Base-by-base conservation (phyloP, 306 rosid species). In the Acmispon strigosus region DNA sequence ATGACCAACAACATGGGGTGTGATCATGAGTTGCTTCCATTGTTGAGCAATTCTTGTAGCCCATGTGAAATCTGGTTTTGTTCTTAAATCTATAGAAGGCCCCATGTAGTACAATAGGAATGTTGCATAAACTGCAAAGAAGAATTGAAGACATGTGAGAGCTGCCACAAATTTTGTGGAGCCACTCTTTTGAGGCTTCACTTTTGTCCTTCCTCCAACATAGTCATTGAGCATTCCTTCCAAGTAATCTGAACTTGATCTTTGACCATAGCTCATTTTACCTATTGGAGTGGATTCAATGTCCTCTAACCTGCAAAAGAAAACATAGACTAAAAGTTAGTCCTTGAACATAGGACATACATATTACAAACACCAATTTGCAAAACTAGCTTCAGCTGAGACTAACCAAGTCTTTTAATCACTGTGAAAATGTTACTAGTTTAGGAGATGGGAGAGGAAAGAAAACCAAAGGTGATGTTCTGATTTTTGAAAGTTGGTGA, bases 201-300 rank as follows among this genome's bases (percentile, higher is more conserved):
- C 0, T 78, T 84, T 94, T 3, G 69, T 6, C 66, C 87, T 94
- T 24, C 89, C 89, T 58, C 84, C 90, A 16, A 77, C 92, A 63
- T 89, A 86, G 32, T 91, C 97, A 74, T 57, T 85, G n/a, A 94
- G 71, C 99, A 94, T 87, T 42, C 99, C 99, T 52, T 94, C 97
- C 73, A 91, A 82, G 62, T 64, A 84, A 37, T 94, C 96, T 36
- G 86, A 87, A 42, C 91, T 86, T 76, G 81, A 76, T 34, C 90
- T 83, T 32, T 32, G 37, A 51, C 75, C 77, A 36, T 80, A 60
- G 2, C 85, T 90, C 97, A 85, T 87, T 47, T 68, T 39, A 43
- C 24, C 32, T 74, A 50, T 49, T 18, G 32, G 51, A 45, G 14
- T 50, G 2, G 54, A 52, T 71, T 72, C 79, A 81, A 56, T 54